phyloP scores from a whole-genome alignment of 2,329 filamentous ascomycete species.

The Chrysoporthe puriensis region DNA sequence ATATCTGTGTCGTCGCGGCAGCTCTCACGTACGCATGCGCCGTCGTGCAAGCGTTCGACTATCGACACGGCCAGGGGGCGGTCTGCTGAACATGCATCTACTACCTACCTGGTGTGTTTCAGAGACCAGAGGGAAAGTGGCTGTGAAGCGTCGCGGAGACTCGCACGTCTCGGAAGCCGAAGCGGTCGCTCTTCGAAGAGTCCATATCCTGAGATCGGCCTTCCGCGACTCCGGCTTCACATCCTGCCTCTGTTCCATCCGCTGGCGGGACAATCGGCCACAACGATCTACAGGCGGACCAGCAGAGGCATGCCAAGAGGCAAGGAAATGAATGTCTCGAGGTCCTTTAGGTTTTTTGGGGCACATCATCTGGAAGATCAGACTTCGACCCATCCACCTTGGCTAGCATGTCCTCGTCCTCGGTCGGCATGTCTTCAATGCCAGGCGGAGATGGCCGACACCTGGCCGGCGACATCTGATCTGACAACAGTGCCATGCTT shows the following conservation, averaged over 20 bases:
- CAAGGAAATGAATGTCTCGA: too few species aligned
- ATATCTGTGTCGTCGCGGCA: conserved; percentile 49
- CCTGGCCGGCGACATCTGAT: background rate
- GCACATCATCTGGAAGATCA: conserved; percentile 13
- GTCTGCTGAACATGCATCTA: conserved; percentile 5
- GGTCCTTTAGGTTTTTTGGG: background rate
- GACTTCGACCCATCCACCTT: conserved; percentile 15
- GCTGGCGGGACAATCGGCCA: background rate
- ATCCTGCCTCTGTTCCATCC: conserved; percentile 37
- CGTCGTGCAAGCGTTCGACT: conserved; percentile 43
- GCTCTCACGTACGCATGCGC: conserved; percentile 42
- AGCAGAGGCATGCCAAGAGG: too few species aligned
- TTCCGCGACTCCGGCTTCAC: conserved; percentile 32
- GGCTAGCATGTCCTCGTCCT: background rate
- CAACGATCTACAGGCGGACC: background rate
- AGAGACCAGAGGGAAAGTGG: too few species aligned
- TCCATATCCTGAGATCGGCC: conserved; percentile 23
- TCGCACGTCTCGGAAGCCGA: background rate
- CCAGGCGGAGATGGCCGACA: background rate
- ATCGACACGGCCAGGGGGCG: conserved; percentile 32
- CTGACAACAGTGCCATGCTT: background rate
- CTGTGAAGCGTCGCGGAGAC: too few species aligned
- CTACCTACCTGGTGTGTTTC: background rate
- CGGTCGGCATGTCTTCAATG: conserved; percentile 5
- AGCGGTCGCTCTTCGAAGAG: background rate